phyloP scores from a whole-genome alignment of 1,284 basidiomycete species.

The Neolentinus lepideus region DNA sequence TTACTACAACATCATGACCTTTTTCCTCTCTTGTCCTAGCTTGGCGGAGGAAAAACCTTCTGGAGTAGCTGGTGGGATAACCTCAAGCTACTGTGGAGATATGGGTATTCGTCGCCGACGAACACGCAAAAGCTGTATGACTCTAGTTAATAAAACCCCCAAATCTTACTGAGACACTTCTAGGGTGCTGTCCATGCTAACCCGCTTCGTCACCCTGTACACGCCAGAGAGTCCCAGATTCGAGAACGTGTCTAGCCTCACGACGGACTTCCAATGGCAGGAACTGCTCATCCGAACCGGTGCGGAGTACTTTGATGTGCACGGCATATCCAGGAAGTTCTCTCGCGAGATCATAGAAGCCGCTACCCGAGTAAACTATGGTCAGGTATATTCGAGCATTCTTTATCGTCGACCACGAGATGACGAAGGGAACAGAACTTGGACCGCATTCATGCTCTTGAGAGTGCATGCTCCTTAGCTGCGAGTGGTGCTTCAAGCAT shows the following conservation, averaged over 20 bases:
- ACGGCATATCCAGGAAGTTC: constrained; percentile 55
- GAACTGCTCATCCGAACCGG: constrained; percentile 46
- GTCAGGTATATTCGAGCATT: constrained; percentile 47
- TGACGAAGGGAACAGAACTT: constrained; percentile 40
- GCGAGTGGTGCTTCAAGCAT: constrained; percentile 64
- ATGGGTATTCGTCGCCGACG: constrained; percentile 68
- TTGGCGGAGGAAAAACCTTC: constrained; percentile 28
- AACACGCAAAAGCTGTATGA: constrained; percentile 52
- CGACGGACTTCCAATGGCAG: constrained; percentile 44
- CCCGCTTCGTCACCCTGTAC: constrained; percentile 57
- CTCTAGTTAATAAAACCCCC: background rate
- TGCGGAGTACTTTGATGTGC: constrained; percentile 49
- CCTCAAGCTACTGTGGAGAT: constrained; percentile 70
- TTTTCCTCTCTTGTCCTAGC: background rate
- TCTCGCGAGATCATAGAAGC: constrained; percentile 78
- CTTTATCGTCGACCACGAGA: background rate
- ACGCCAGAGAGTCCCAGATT: constrained; percentile 52
- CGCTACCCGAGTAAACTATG: constrained; percentile 86
- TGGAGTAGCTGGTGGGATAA: constrained; percentile 63
- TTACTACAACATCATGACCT: background rate
- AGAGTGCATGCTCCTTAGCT: constrained; percentile 70
- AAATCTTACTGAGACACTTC: background rate
- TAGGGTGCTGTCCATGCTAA: constrained; percentile 54
- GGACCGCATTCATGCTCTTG: constrained; percentile 75
- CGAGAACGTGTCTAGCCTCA: constrained; percentile 54